Evolutionary conservation across 305 asterid genomes (phyloP).

Genomic region (Fraxinus albicans): DNA sequence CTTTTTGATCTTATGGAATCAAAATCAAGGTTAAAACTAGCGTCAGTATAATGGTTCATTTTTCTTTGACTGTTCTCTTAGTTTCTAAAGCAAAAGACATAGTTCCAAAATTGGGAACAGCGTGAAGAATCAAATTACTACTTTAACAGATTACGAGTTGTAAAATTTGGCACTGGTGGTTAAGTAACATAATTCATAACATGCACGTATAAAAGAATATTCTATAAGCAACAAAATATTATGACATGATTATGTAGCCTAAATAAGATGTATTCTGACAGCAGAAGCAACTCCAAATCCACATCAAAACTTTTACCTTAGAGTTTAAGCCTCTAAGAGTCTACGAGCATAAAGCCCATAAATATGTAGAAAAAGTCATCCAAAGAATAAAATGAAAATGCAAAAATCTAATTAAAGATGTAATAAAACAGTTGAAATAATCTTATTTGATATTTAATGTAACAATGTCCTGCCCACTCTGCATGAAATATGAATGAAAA

Average conservation of each 20-base stretch:
- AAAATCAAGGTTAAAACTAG: conserved; percentile 7
- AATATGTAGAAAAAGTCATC: not conserved
- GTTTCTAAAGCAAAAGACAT: not conserved
- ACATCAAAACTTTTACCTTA: not conserved
- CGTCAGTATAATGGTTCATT: not conserved
- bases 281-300: not conserved
- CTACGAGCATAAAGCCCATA: not conserved
- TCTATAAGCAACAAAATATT: not conserved
- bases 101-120: conserved; percentile 6
- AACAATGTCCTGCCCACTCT: not conserved
- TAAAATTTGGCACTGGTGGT: not conserved
- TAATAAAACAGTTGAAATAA: not conserved
- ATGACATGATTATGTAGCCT: not conserved
- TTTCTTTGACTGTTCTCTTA: conserved; percentile 12
- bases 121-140: not conserved
- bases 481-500: not conserved
- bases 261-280: not conserved
- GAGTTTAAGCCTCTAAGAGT: not conserved
- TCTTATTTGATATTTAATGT: not conserved
- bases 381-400: not conserved
- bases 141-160: not conserved
- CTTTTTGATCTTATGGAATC: conserved; percentile 1
- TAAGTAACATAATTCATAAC: not conserved
- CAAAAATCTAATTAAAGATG: not conserved
- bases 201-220: not conserved